Evolutionary conservation across 2,329 filamentous ascomycete genomes (phyloP).

Genomic region (Claviceps pazoutovae): DNA sequence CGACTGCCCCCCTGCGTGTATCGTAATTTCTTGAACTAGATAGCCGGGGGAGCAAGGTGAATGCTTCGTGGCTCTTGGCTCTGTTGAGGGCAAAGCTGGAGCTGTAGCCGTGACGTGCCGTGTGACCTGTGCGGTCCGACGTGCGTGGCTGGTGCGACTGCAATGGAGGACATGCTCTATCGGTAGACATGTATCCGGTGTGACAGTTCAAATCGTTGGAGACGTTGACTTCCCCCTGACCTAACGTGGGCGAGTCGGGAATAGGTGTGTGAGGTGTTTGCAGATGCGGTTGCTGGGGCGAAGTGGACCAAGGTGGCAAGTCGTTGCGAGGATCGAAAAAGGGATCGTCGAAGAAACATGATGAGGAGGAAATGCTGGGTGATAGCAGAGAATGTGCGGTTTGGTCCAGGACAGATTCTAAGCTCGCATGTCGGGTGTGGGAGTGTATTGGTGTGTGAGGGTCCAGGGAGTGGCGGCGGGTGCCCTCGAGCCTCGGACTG

Average conservation of each 20-base stretch:
- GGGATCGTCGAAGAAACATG: neutral
- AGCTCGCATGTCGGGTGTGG: neutral
- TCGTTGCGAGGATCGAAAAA: neutral
- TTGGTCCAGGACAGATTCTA: neutral
- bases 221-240: neutral
- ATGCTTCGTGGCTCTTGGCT: slow-evolving; percentile 9
- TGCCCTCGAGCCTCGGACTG: neutral
- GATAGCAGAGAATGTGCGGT: neutral
- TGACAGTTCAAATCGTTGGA: neutral
- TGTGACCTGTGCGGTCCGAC: no score
- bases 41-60: slow-evolving; percentile 11
- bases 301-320: neutral
- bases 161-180: neutral
- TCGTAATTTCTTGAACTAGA: neutral
- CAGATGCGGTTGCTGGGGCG: neutral
- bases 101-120: slow-evolving; percentile 1
- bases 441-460: neutral
- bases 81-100: slow-evolving; percentile 13
- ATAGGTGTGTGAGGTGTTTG: neutral
- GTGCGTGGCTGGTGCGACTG: neutral
- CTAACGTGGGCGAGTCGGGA: slow-evolving; percentile 5
- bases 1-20: neutral
- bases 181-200: neutral
- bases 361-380: neutral
- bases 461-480: neutral